Evolutionary conservation across 2,329 filamentous ascomycete genomes (phyloP).

Genomic region (Penicillium sp.): DNA sequence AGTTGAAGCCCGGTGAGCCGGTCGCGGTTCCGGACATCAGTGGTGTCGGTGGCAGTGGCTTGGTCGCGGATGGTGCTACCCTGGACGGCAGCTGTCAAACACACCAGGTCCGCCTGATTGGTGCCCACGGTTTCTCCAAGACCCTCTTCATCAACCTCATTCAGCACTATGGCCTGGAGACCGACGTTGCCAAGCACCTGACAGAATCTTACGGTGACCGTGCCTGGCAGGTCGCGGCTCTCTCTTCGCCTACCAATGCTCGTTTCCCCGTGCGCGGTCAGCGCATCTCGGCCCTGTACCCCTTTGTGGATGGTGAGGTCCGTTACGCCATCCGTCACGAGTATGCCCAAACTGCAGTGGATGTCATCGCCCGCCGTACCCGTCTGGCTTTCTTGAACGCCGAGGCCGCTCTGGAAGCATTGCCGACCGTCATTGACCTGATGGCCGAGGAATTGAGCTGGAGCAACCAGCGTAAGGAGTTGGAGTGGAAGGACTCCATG

Average conservation of each 20-base stretch:
- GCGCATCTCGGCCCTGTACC: slow-evolving; percentile 77
- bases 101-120: slow-evolving; percentile 76
- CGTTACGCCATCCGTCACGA: slow-evolving; percentile 85
- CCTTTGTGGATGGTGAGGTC: slow-evolving; percentile 89
- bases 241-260: slow-evolving; percentile 73
- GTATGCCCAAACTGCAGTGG: slow-evolving; percentile 86
- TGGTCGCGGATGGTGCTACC: slow-evolving; percentile 68
- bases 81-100: slow-evolving; percentile 79
- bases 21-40: slow-evolving; percentile 65
- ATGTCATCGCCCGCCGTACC: slow-evolving; percentile 82
- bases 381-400: slow-evolving; percentile 88
- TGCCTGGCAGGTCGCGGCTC: slow-evolving; percentile 83
- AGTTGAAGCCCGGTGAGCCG: slow-evolving; percentile 59
- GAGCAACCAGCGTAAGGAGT: slow-evolving; percentile 69
- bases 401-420: slow-evolving; percentile 81
- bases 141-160: slow-evolving; percentile 94
- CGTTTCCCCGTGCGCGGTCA: slow-evolving; percentile 82
- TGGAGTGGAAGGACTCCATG: slow-evolving; percentile 75
- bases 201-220: slow-evolving; percentile 87
- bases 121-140: slow-evolving; percentile 84
- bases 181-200: slow-evolving; percentile 86
- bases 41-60: slow-evolving; percentile 69
- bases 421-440: slow-evolving; percentile 83
- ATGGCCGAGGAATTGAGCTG: slow-evolving; percentile 84
- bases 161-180: slow-evolving; percentile 89